These are phyloP conservation scores for Penicillium capsulatum DNA, from an alignment of 2,329 filamentous ascomycete genomes.

Conservation along the genomic window DNA sequence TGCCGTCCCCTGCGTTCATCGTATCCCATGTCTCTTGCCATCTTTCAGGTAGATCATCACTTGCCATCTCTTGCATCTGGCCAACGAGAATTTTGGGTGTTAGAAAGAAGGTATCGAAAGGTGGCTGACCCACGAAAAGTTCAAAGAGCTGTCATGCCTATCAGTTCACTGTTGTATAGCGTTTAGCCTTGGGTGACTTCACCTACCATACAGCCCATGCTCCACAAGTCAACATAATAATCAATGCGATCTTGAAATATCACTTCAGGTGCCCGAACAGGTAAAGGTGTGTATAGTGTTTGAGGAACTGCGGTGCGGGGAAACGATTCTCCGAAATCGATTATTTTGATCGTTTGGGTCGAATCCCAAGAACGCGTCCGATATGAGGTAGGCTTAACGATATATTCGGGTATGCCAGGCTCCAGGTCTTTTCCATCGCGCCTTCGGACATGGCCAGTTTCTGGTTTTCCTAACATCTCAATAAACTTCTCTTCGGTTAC, in stretches of 20 bases:
- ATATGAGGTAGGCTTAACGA: no score
- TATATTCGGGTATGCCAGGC: no score
- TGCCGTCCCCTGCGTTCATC: slow-evolving; percentile 16
- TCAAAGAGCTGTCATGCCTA: slow-evolving; percentile 34
- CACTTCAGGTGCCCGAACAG: slow-evolving; percentile 37
- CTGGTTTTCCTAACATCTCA: no score
- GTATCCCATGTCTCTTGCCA: slow-evolving; percentile 30
- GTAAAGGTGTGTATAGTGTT: slow-evolving; percentile 34
- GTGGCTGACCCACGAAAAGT: slow-evolving; percentile 37
- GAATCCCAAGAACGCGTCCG: no score
- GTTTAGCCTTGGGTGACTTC: slow-evolving; percentile 1
- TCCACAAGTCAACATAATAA: slow-evolving; percentile 39
- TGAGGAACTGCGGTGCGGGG: slow-evolving; percentile 16
- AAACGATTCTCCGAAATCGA: slow-evolving; percentile 42
- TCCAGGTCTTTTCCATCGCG: no score
- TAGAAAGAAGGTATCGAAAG: slow-evolving; percentile 37
- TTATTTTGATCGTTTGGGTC: no score
- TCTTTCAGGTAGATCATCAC: slow-evolving; percentile 33
- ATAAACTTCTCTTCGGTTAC: no score
- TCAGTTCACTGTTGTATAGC: slow-evolving; percentile 10
- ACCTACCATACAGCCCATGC: slow-evolving; percentile 37
- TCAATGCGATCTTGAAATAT: slow-evolving; percentile 37
- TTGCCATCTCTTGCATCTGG: slow-evolving; percentile 37
- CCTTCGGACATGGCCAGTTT: no score
- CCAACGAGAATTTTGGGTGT: slow-evolving; percentile 30